phyloP scores from a whole-genome alignment of 2,329 filamentous ascomycete genomes.

The Colletotrichum liaoningense region DNA sequence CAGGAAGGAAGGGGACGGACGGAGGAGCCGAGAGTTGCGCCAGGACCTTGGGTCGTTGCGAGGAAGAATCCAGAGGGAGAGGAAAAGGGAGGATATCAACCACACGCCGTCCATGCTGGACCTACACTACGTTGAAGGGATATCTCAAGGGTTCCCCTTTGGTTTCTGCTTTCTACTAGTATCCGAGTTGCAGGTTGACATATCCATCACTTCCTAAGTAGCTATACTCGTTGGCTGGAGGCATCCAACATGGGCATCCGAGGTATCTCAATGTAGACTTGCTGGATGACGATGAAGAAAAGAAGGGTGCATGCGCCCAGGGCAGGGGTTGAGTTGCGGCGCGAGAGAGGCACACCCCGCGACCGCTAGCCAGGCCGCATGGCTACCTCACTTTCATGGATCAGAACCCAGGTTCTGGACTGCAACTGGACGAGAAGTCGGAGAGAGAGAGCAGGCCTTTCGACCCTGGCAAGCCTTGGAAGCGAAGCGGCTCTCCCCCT shows the following conservation, averaged over 20 bases:
- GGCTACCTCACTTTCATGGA: not conserved
- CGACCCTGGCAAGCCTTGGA: not conserved
- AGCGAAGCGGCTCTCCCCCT: not conserved
- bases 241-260: not conserved
- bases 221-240: slow-evolving; percentile 2
- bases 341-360: slow-evolving; percentile 28
- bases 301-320: slow-evolving; percentile 2
- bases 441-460: slow-evolving; percentile 10
- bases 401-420: slow-evolving; percentile 19
- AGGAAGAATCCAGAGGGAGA: slow-evolving; percentile 35
- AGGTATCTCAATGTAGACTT: slow-evolving; percentile 22
- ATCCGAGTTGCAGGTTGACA: slow-evolving; percentile 2
- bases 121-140: slow-evolving; percentile 19
- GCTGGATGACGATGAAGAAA: not conserved
- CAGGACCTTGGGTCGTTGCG: not conserved
- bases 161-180: not conserved
- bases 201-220: not conserved
- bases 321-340: slow-evolving; percentile 13
- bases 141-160: slow-evolving; percentile 4
- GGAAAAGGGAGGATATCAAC: slow-evolving; percentile 22
- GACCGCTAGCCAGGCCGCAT: slow-evolving; percentile 33
- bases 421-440: slow-evolving; percentile 15
- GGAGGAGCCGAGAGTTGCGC: slow-evolving; percentile 17
- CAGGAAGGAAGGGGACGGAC: slow-evolving; percentile 28
- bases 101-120: not conserved